Evolutionary conservation across 805 yeast genomes (phyloP).

Genomic region (Saccharomycopsis microspora): DNA sequence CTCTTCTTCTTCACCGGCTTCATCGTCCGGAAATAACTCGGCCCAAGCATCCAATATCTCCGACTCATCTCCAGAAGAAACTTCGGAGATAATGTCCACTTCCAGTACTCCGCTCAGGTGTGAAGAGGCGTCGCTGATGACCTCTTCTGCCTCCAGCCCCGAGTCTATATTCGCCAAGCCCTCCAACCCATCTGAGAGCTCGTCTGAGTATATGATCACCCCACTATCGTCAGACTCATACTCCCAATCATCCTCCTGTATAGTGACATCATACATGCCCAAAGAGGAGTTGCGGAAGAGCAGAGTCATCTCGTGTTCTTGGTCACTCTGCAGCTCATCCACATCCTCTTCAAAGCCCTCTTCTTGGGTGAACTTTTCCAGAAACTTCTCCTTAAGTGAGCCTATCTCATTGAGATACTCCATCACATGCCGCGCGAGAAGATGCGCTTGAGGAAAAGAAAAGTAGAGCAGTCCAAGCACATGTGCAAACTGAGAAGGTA

Average conservation of each 20-base stretch:
- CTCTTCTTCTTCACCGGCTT: conserved; percentile 22
- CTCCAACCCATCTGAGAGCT: conserved; percentile 19
- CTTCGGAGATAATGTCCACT: too few relatives aligned
- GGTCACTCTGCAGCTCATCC: conserved; percentile 41
- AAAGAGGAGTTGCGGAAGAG: conserved; percentile 79
- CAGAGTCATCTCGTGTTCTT: conserved; percentile 71
- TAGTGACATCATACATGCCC: conserved; percentile 76
- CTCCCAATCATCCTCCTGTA: conserved; percentile 40
- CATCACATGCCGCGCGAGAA: conserved; percentile 46
- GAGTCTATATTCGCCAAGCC: conserved; percentile 18
- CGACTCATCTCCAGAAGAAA: too few relatives aligned
- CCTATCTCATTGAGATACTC: conserved; percentile 49
- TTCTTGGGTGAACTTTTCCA: conserved; percentile 37
- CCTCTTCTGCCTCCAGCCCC: conserved; percentile 25
- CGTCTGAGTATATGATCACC: conserved; percentile 20
- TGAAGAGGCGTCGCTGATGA: too few relatives aligned
- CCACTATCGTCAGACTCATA: conserved; percentile 30
- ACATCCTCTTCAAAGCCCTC: conserved; percentile 43
- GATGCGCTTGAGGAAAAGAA: conserved; percentile 56
- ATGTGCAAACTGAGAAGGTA: conserved; percentile 44
- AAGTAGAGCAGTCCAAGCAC: conserved; percentile 59
- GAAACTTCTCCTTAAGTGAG: conserved; percentile 42
- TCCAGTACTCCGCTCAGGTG: too few relatives aligned
- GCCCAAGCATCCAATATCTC: too few relatives aligned
- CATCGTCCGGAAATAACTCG: conserved; percentile 18